phyloP scores from a whole-genome alignment of 2,329 filamentous ascomycete species.

The Paracorniculantispora psalliotae region DNA sequence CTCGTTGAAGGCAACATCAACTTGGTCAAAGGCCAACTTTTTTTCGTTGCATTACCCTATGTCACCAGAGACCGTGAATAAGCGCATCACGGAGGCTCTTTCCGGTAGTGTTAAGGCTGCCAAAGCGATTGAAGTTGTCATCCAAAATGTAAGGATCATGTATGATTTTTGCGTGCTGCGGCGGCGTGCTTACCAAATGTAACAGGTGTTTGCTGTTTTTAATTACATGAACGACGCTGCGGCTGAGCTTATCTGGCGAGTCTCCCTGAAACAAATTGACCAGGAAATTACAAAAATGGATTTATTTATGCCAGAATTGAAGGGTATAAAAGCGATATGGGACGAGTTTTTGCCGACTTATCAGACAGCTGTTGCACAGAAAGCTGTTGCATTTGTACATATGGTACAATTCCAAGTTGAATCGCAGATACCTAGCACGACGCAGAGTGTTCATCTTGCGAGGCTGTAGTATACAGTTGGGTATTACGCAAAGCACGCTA shows the following conservation, averaged over 20 bases:
- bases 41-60: too few relatives aligned
- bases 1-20: too few relatives aligned
- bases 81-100: too few relatives aligned
- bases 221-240: neutral
- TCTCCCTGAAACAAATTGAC: neutral
- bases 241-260: neutral
- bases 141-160: too few relatives aligned
- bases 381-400: neutral
- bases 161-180: too few relatives aligned
- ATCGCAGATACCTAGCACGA: neutral
- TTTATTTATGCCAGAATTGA: neutral
- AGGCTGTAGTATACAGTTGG: neutral
- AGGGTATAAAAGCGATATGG: neutral
- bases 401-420: neutral
- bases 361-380: neutral
- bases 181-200: too few relatives aligned
- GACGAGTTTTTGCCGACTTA: neutral
- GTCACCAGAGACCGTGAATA: too few relatives aligned
- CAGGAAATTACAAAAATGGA: neutral
- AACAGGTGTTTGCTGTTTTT: neutral
- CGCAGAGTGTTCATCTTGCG: neutral
- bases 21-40: too few relatives aligned
- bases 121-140: too few relatives aligned
- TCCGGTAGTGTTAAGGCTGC: too few relatives aligned
- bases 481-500: neutral